Evolutionary conservation across 148 eudicot genomes (phyloP).

Genomic region (Arbutus unedo): DNA sequence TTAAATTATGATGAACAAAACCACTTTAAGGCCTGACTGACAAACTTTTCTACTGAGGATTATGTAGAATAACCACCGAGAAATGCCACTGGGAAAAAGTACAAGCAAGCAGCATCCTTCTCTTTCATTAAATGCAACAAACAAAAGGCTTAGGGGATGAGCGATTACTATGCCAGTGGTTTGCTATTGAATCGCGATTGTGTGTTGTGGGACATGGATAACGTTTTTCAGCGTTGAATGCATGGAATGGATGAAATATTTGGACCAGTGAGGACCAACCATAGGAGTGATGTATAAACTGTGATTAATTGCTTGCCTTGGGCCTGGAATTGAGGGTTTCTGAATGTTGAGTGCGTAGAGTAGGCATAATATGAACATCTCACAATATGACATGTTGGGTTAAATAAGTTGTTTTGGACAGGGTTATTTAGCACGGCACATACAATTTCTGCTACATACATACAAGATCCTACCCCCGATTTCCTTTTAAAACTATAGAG

Average conservation of each 20-base stretch:
- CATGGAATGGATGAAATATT: neutral
- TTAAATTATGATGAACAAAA: neutral
- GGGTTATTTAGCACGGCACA: neutral
- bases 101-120: no score
- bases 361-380: neutral
- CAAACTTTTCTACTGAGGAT: neutral
- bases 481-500: neutral
- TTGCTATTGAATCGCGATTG: neutral
- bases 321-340: neutral
- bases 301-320: neutral
- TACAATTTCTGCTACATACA: neutral
- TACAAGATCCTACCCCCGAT: neutral
- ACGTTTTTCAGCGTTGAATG: neutral
- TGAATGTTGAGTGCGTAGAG: neutral
- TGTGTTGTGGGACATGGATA: neutral
- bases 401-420: neutral
- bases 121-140: neutral
- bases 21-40: neutral
- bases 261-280: neutral
- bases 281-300: slow-evolving; percentile 4
- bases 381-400: neutral
- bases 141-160: neutral
- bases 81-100: neutral
- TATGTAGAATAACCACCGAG: neutral
- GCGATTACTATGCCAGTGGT: neutral